Base-by-base conservation (phyloP, 176 grass and related monocot genomes). In the Aegilops longissima region DNA sequence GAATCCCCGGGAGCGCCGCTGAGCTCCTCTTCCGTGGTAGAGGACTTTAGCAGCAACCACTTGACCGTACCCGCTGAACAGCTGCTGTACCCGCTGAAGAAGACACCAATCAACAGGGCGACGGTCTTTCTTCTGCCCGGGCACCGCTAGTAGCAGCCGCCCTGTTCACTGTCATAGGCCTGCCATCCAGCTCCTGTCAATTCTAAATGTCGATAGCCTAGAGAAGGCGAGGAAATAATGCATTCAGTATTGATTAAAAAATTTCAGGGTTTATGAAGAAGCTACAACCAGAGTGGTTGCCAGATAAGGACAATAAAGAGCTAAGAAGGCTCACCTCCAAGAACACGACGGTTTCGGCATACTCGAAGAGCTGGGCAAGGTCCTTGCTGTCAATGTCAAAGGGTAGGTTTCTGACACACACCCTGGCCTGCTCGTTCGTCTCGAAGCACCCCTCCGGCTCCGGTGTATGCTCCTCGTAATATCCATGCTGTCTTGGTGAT, bases 141-240 rank as follows among this genome's bases (percentile, higher is more conserved):
- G 88, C 38, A 3, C 83, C 93, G 64, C 91, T 95, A 25, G 93
- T 87, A 21, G 93, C 82, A 45, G 70, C 5, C 44, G 89, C 94
- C 73, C 89, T 98, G 75, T 90, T 96, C 75, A 98, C 97, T 66
- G 86, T 92, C 72, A 96, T 65, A 70, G 89, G 70, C 31, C 85
- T 85, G 42, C 90, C 97, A 40, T 90, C 86, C 12, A 96, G 2
- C 16, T 96, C 90, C 97, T 74, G 71, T 83, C 25, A 8, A 84
- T 34, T 65, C 34, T 42, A 25, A 25, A 25, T 25, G 25, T 25
- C 25, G 25, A 25, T 25, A 25, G 25, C 25, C 25, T 25, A 25
- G 25, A 25, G 25, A 25, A 25, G 25, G 25, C 25, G 25, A 25
- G 25, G 25, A 25, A 25, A 25, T 25, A 25, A 25, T 25, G 25